Conservation (phyloP, 2,329 filamentous ascomycete genomes). For the Sclerotinia subarctica region DNA sequence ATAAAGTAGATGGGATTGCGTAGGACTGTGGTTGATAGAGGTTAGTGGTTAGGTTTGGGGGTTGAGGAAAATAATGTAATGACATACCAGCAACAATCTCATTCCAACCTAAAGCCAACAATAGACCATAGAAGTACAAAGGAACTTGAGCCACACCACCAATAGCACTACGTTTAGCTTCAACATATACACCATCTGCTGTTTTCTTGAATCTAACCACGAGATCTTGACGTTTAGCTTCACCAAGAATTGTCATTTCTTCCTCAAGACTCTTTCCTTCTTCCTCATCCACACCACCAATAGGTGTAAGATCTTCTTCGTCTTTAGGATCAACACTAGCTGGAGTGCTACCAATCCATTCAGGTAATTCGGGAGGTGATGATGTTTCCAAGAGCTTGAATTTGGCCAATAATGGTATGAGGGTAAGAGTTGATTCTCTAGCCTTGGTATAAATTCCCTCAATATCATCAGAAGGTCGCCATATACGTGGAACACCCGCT, state of each 20-base stretch:
- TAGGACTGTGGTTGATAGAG: constrained; percentile 59
- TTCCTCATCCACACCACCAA: constrained; percentile 91
- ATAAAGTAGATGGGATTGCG: constrained; percentile 93
- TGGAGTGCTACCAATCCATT: constrained; percentile 79
- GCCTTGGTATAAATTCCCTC: constrained; percentile 92
- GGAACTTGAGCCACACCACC: constrained; percentile 93
- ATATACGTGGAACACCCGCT: constrained; percentile 88
- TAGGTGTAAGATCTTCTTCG: constrained; percentile 83
- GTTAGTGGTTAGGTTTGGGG: not conserved
- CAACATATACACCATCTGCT: constrained; percentile 94
- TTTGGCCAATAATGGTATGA: constrained; percentile 83
- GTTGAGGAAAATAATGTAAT: not conserved
- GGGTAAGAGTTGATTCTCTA: constrained; percentile 82
- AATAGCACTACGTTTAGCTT: constrained; percentile 95
- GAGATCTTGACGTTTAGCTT: constrained; percentile 86
- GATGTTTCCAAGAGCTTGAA: constrained; percentile 77
- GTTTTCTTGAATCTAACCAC: constrained; percentile 97
- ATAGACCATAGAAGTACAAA: constrained; percentile 86
- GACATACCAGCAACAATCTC: constrained; percentile 86
- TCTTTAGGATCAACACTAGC: constrained; percentile 72
- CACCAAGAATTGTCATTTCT: constrained; percentile 91
- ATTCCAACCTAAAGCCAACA: constrained; percentile 96
- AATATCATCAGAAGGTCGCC: constrained; percentile 95
- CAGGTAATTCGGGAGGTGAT: constrained; percentile 74
- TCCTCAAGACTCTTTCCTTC: constrained; percentile 93